Base-by-base conservation (phyloP, 352 stramenopile species). In the Phytophthora foliorum region DNA sequence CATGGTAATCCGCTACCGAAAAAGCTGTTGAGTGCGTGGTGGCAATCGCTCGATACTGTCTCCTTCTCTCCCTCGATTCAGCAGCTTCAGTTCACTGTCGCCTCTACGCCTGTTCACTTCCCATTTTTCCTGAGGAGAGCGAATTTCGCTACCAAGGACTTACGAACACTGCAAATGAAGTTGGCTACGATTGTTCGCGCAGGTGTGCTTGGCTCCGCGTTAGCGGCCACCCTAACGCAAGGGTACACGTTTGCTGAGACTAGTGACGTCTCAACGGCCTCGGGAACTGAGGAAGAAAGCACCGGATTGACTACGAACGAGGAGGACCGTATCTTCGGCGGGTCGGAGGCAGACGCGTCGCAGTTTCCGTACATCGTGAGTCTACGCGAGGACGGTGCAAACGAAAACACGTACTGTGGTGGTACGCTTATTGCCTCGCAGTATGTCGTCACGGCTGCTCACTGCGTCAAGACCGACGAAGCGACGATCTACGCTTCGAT, bases 371-470 rank as follows among this genome's bases (percentile, higher is more conserved):
- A 75, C 69, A 84, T 88, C 44, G 79, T 86, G 49, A 86, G 77
- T 61, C 59, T 91, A 25, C 83, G 83, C 50, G 72, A 80, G 67
- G 71, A 74, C 24, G 44, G 65, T 19, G 58, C 65, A 9, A 74
- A 66, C 4, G 71, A 63, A 42, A 66, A 60, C 49, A 86, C 79
- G 13, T 93, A 85, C 72, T 94, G 86, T 53, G 86, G 84, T n/a
- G 86, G 81, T 16, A 70, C 81, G 27, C 80, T 94, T 1, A 79
- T 94, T 49, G 69, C 84, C 8, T 65, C 78, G 44, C 71, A 83
- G 65, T 92, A 91, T 50, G 77, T 94, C 9, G 62, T 92, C 36
- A 94, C 84, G 36, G 86, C 86, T n/a, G 86, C 72, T 9, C 86
- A 94, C 59, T 94, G 86, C 67, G 80, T 90, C 44, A 83, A 84